phyloP scores from a whole-genome alignment of 1,139 yeast genomes.

The Yamadazyma buinensis region DNA sequence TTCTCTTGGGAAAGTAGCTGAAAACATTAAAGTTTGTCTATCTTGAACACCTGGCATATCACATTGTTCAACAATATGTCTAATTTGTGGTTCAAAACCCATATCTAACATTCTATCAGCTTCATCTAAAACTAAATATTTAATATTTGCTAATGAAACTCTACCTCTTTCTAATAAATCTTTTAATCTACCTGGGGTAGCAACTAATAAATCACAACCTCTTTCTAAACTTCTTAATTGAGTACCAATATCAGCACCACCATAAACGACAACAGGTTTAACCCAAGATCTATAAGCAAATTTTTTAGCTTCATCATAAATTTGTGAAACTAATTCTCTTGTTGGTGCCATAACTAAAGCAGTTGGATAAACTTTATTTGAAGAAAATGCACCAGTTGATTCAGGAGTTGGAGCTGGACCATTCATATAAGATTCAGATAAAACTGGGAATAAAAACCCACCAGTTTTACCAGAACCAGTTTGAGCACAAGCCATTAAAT shows the following conservation, averaged over 20 bases:
- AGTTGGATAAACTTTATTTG: slow-evolving; percentile 87
- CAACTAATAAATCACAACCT: slow-evolving; percentile 94
- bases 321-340: slow-evolving; percentile 96
- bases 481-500: slow-evolving; percentile 99
- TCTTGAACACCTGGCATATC: slow-evolving; percentile 91
- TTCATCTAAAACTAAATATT: slow-evolving; percentile 93
- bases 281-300: slow-evolving; percentile 99
- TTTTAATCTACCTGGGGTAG: slow-evolving; percentile 98
- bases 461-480: slow-evolving; percentile 99
- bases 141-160: slow-evolving; percentile 84
- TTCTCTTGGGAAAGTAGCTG: slow-evolving; percentile 98
- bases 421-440: slow-evolving; percentile 81
- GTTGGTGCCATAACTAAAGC: slow-evolving; percentile 97
- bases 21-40: slow-evolving; percentile 97
- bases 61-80: slow-evolving; percentile 96
- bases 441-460: slow-evolving; percentile 97
- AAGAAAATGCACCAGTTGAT: slow-evolving; percentile 52
- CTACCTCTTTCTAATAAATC: slow-evolving; percentile 94
- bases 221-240: slow-evolving; percentile 88
- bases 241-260: slow-evolving; percentile 91
- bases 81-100: slow-evolving; percentile 99
- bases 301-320: slow-evolving; percentile 92
- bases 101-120: slow-evolving; percentile 99
- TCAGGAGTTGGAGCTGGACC: slow-evolving; percentile 79
- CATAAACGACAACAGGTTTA: slow-evolving; percentile 92